A percentile compares a stretch with the other conserved stretches of the same genome.
phyloP scores from a whole-genome alignment of 805 yeast genomes.

The Candida krabiensis region DNA sequence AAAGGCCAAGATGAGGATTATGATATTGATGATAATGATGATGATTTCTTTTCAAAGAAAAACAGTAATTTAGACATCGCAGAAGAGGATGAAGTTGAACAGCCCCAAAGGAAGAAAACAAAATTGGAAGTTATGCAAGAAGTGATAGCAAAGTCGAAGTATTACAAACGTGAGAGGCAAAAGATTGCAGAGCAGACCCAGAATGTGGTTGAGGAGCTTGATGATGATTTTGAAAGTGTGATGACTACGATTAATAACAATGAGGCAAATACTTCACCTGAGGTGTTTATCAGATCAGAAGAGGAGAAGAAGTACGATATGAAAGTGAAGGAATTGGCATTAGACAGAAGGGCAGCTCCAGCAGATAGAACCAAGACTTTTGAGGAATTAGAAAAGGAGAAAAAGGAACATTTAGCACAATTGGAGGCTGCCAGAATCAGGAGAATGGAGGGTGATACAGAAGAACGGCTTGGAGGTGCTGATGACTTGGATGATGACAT shows the following conservation, averaged over 20 bases:
- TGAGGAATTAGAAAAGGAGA: constrained; percentile 65
- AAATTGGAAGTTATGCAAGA: constrained; percentile 87
- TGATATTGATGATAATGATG: constrained; percentile 37
- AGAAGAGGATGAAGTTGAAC: constrained; percentile 30
- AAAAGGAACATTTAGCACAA: constrained; percentile 56
- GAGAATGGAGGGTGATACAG: constrained; percentile 66
- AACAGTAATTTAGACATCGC: constrained; percentile 33
- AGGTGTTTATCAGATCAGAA: constrained; percentile 39
- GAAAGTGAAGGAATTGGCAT: constrained; percentile 62
- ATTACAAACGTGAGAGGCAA: constrained; percentile 75
- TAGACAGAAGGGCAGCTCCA: constrained; percentile 77
- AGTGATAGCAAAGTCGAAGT: constrained; percentile 78
- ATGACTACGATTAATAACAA: constrained; percentile 41
- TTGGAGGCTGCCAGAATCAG: constrained; percentile 67
- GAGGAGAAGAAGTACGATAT: constrained; percentile 57
- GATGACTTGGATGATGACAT: constrained; percentile 65
- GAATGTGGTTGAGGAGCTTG: constrained; percentile 63
- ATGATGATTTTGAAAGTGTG: constrained; percentile 71
- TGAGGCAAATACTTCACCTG: constrained; percentile 20
- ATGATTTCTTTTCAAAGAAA: constrained; percentile 35
- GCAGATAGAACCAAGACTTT: constrained; percentile 79
- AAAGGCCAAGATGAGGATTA: constrained; percentile 45
- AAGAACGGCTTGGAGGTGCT: constrained; percentile 51
- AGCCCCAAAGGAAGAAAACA: constrained; percentile 63
- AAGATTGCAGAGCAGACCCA: constrained; percentile 57